Evolutionary conservation across 768 basidiomycete species (phyloP), one percentile per base, ranked within the genome.

Genomic region (Clitopilus hobsonii): DNA sequence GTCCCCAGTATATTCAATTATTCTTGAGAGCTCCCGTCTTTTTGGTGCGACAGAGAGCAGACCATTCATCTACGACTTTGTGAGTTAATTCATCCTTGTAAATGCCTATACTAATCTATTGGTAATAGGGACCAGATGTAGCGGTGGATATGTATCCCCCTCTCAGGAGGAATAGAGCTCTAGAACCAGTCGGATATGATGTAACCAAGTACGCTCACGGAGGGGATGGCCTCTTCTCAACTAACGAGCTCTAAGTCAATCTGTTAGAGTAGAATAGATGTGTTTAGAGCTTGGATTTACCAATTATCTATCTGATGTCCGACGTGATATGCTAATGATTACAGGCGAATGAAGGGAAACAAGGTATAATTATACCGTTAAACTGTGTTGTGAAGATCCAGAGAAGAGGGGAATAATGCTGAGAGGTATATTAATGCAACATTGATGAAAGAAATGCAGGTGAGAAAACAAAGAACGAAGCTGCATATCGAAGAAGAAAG

Each of bases 11-110:
- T 94, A 92, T 66, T 78, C 81, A 5, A 66, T 93, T 49, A 65
- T 85, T 28, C 71, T 91, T 20, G 91, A 94, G 67, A 85, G 88
- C 58, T 86, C 88, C 14, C 82, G 91, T 36, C 69, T 91, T 45
- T 93, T 87, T 59, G 91, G 89, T 10, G 89, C 75, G 3, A 91
- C 88, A 7, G 84, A 92, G 64, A 84, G 82, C 58, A 71, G 90
- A 41, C 81, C 88, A 5, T 92, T 91, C 64, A 83, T 91, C 11
- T 83, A 85, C 52, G 90, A 93, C 67, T 92, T 94, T 63, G 80
- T 79, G 61, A 67, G 76, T 71, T 29, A 16, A 16, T 45, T 45
- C 4, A 45, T 5, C 22, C 22, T 2, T 45, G 41, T 45, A 10
- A 18, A 45, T 20, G 6, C 3, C n/a, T 18, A 4, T 18, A 45